A percentile compares a stretch with the other conserved stretches of the same genome.
Conservation (phyloP, 768 basidiomycete genomes). For the Dentipellis sp. region DNA sequence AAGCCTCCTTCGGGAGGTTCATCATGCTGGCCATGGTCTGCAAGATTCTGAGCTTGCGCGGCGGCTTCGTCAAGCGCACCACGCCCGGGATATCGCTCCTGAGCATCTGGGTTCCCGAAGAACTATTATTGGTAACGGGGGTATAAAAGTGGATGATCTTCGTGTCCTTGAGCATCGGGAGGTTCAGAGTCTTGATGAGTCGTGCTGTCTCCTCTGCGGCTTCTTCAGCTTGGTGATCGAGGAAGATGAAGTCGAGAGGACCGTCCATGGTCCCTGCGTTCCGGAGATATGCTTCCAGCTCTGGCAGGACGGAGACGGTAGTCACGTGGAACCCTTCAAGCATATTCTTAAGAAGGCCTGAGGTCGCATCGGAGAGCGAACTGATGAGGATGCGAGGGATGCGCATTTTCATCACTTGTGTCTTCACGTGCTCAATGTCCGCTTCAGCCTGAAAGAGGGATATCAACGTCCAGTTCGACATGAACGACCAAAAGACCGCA, state of each 20-base stretch:
- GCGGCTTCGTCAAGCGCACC: slow-evolving; percentile 64
- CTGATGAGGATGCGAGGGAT: slow-evolving; percentile 45
- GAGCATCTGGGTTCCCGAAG: slow-evolving; percentile 42
- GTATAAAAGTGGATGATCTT: slow-evolving; percentile 68
- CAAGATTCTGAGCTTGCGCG: slow-evolving; percentile 47
- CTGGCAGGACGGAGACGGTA: slow-evolving; percentile 33
- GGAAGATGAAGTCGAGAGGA: slow-evolving; percentile 52
- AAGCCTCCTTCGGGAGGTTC: slow-evolving; percentile 38
- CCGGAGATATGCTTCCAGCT: slow-evolving; percentile 34
- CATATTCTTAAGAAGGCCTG: slow-evolving; percentile 46
- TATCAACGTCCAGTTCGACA: background rate
- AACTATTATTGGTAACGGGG: slow-evolving; percentile 44
- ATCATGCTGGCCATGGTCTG: slow-evolving; percentile 55
- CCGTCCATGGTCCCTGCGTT: slow-evolving; percentile 21
- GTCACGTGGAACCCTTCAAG: slow-evolving; percentile 44
- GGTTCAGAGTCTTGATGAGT: slow-evolving; percentile 32
- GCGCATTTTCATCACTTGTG: slow-evolving; percentile 36
- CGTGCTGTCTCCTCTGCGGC: slow-evolving; percentile 48
- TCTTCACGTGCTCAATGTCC: slow-evolving; percentile 38
- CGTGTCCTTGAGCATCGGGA: slow-evolving; percentile 36
- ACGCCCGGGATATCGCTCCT: slow-evolving; percentile 44
- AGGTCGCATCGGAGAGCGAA: slow-evolving; percentile 50
- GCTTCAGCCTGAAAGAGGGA: slow-evolving; percentile 28
- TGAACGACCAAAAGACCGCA: background rate
- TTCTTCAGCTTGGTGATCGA: slow-evolving; percentile 58